These are phyloP conservation scores for Viola odorata DNA, from an alignment of 345 rosid genomes.

Conservation along the genomic window DNA sequence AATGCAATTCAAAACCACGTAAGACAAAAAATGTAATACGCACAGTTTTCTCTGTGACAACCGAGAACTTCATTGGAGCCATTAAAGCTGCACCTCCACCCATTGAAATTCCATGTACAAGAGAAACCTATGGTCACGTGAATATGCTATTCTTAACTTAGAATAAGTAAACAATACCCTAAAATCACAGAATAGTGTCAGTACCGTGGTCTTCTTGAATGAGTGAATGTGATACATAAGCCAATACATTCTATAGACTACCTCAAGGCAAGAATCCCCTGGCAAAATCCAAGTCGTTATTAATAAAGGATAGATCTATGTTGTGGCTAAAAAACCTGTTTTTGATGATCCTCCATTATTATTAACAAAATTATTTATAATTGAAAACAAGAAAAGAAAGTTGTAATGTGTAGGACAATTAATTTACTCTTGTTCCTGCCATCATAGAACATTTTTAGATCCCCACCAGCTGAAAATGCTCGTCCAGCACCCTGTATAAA, in stretches of 20 bases:
- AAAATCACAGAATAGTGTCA: not conserved
- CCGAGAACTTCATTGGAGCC: constrained; percentile 93
- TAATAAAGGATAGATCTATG: not conserved
- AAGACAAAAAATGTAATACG: no score
- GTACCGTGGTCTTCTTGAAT: constrained; percentile 74
- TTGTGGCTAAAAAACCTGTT: not conserved
- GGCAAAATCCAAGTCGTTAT: constrained; percentile 18
- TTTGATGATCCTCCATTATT: no score
- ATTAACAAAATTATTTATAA: constrained; percentile 1
- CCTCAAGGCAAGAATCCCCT: constrained; percentile 90
- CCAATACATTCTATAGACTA: constrained; percentile 95
- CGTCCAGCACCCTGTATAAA: constrained; percentile 71
- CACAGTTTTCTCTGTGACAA: constrained; percentile 92
- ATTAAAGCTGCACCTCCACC: constrained; percentile 93
- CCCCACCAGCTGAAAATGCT: constrained; percentile 97
- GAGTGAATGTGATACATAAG: constrained; percentile 85
- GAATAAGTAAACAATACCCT: not conserved
- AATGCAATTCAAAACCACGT: no score
- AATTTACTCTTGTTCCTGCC: constrained; percentile 66
- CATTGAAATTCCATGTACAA: constrained; percentile 87
- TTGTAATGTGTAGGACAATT: not conserved
- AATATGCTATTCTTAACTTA: not conserved
- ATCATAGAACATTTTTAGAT: constrained; percentile 77
- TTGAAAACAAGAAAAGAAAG: not conserved
- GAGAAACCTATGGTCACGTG: constrained; percentile 54